These are phyloP conservation scores for Peronospora belbahrii DNA, from an alignment of 352 stramenopile genomes.

Conservation along the genomic window DNA sequence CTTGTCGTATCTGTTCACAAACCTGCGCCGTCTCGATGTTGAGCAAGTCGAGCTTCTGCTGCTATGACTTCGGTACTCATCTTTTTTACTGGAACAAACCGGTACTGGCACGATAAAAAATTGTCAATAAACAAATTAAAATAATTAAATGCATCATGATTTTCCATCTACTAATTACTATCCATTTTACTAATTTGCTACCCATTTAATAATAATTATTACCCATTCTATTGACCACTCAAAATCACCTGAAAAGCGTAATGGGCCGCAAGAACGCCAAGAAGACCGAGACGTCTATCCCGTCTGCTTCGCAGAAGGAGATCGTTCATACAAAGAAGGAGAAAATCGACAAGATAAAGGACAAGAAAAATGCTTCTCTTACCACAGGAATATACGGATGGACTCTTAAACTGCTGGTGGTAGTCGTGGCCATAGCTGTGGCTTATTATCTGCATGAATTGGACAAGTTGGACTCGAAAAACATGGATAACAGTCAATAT, in stretches of 20 bases:
- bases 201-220: too few species aligned
- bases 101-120: too few species aligned
- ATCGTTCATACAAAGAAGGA: constrained; percentile 16
- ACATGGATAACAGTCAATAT: constrained; percentile 17
- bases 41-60: constrained; percentile 23
- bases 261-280: constrained; percentile 29
- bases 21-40: constrained; percentile 25
- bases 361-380: constrained; percentile 1
- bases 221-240: too few species aligned
- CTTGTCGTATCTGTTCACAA: too few species aligned
- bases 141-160: too few species aligned
- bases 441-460: constrained; percentile 21
- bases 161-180: too few species aligned
- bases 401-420: constrained; percentile 22
- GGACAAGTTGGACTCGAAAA: constrained; percentile 8
- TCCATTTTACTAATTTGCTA: too few species aligned
- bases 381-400: constrained; percentile 15
- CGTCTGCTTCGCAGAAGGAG: too few species aligned
- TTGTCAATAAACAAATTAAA: too few species aligned
- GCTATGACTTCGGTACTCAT: constrained; percentile 27
- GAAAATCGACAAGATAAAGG: constrained; percentile 6
- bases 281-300: constrained; percentile 2
- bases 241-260: neutral
- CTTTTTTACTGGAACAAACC: too few species aligned
- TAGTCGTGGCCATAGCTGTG: constrained; percentile 6